Evolutionary conservation across 1,139 yeast genomes (phyloP).

Genomic region (Candida sp.): DNA sequence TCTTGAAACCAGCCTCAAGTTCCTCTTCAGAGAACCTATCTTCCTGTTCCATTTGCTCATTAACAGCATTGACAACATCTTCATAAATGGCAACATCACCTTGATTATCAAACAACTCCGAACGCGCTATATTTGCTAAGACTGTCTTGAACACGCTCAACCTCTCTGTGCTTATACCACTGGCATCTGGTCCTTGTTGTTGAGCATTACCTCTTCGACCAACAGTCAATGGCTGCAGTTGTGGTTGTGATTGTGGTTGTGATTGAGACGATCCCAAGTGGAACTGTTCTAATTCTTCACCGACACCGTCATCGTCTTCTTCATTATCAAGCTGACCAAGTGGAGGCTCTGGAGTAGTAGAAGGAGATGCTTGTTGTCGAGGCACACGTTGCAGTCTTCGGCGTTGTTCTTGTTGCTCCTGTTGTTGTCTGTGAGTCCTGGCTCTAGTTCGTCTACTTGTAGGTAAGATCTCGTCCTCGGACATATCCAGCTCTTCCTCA

Average conservation of each 20-base stretch:
- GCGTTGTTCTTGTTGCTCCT: conserved; percentile 13
- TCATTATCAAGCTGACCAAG: conserved; percentile 9
- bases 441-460: conserved; percentile 23
- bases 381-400: conserved; percentile 4
- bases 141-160: conserved; percentile 45
- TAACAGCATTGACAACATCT: conserved; percentile 46
- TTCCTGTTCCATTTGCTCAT: conserved; percentile 61
- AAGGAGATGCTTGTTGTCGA: conserved; percentile 15
- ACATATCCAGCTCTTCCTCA: conserved; percentile 26
- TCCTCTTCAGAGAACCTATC: conserved; percentile 60
- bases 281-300: conserved; percentile 30
- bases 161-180: conserved; percentile 52
- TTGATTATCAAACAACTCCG: conserved; percentile 51
- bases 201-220: conserved; percentile 20
- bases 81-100: conserved; percentile 48
- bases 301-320: conserved; percentile 22
- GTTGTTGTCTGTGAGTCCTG: conserved; percentile 16
- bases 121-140: conserved; percentile 50
- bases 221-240: conserved; percentile 29
- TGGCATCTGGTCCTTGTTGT: conserved; percentile 13
- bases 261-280: conserved; percentile 10
- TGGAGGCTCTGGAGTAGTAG: conserved; percentile 13
- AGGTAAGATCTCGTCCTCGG: conserved; percentile 23
- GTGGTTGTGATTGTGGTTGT: conserved; percentile 10
- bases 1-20: conserved; percentile 53